Evolutionary conservation across 192 early-diverging fungal species (phyloP), one percentile per base, ranked within the genome.

Genomic region (Linnemannia zychae): DNA sequence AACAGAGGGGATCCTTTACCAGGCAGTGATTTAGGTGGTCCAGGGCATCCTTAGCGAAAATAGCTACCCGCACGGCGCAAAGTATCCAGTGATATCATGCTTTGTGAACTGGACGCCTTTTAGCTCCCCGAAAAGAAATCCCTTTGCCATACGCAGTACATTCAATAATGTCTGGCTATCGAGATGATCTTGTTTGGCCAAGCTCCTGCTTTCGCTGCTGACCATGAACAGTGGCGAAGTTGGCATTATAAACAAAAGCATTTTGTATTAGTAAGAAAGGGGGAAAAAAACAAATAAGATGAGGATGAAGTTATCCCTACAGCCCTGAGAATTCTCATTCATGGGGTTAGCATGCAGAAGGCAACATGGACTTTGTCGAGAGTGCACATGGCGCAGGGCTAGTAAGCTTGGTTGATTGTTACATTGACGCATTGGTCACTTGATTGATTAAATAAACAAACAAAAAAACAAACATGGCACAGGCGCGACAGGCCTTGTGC

Each of bases 1-100:
- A 77, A 50, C 48, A 78, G 44, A 3, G 76, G 69, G 68, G 69
- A 5, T 78, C 76, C 16, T 68, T 69, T 34, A 36, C 28, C 40
- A 77, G 31, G 31, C n/a, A 37, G 65, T 67, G 52, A 52, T 52
- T 67, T n/a, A 77, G 50, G 40, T 48, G 44, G 44, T 76, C 74
- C 57, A 76, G 65, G 28, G 74, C 57, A 17, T 76, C 65, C 31
- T 76, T 67, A 24, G 74, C 60, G 20, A 76, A 76, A 33, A 76
- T 67, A 12, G 74, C 40, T 28, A 76, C 0, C 44, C 65, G 65
- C n/a, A n/a, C n/a, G n/a, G n/a, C n/a, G n/a, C 28, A 76, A 76
- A 17, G 46, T 46, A 16, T 76, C 65, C 28, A 36, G 22, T 76
- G 0, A 76, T 28, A 67, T 66, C 60, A 36, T 67, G 74, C 17